Evolutionary conservation across 2,329 filamentous ascomycete genomes (phyloP).

Genomic region (Xylaria sp.): DNA sequence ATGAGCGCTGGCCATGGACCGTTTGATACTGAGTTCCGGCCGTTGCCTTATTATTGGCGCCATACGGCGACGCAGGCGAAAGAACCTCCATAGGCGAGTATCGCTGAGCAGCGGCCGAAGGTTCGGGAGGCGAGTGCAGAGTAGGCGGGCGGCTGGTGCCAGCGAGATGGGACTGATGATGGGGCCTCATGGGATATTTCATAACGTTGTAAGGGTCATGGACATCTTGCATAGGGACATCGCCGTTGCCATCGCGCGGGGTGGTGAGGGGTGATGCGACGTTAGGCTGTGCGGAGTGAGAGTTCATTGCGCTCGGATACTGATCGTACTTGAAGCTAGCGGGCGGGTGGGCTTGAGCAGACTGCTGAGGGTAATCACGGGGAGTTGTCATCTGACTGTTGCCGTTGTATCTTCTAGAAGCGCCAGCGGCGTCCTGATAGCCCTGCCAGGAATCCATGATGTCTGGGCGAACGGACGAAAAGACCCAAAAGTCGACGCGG

Average conservation of each 20-base stretch:
- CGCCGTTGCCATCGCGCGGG: slow-evolving; percentile 67
- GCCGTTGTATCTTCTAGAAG: slow-evolving; percentile 55
- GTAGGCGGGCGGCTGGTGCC: slow-evolving; percentile 47
- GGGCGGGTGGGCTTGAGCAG: slow-evolving; percentile 41
- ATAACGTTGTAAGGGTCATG: slow-evolving; percentile 76
- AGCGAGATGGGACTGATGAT: slow-evolving; percentile 68
- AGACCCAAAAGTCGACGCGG: slow-evolving; percentile 7
- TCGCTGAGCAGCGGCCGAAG: slow-evolving; percentile 77
- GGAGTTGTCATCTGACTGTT: slow-evolving; percentile 30
- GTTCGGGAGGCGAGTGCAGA: slow-evolving; percentile 69
- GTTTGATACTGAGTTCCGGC: slow-evolving; percentile 47
- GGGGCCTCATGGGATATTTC: slow-evolving; percentile 78
- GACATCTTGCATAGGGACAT: slow-evolving; percentile 81
- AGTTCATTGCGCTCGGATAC: slow-evolving; percentile 48
- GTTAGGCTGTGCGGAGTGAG: slow-evolving; percentile 32
- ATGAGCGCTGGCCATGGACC: slow-evolving; percentile 60
- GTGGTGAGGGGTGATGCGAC: slow-evolving; percentile 39
- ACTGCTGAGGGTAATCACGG: slow-evolving; percentile 31
- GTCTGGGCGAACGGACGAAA: slow-evolving; percentile 20
- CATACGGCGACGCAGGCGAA: slow-evolving; percentile 75
- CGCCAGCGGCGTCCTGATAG: slow-evolving; percentile 59
- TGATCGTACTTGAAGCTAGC: slow-evolving; percentile 63
- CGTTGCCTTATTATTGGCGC: slow-evolving; percentile 56
- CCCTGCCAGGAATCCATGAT: slow-evolving; percentile 62
- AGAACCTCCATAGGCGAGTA: slow-evolving; percentile 95